These are phyloP conservation scores for Citrullus mucosospermus DNA, from an alignment of 306 rosid species.

Conservation along the genomic window DNA sequence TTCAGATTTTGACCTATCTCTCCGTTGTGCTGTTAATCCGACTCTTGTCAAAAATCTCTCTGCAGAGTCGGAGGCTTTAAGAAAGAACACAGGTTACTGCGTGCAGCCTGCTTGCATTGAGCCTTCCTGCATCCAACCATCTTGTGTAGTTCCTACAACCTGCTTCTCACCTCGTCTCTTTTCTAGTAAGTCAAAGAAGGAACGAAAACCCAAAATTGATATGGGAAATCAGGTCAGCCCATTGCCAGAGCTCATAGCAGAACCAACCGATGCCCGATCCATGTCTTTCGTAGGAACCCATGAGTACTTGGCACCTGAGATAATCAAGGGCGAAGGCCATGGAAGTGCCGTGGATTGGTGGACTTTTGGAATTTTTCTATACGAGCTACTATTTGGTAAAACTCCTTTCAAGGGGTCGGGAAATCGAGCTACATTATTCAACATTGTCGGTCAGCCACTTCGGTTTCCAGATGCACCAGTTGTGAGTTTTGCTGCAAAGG, in stretches of 20 bases:
- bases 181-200: conserved; percentile 90
- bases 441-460: conserved; percentile 83
- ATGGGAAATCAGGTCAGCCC: conserved; percentile 87
- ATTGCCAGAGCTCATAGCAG: conserved; percentile 88
- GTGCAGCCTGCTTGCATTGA: conserved; percentile 94
- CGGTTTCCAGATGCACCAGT: conserved; percentile 90
- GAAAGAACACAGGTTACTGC: conserved; percentile 64
- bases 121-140: conserved; percentile 97
- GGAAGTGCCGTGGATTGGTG: conserved; percentile 99
- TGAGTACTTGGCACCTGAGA: conserved; percentile 94
- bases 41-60: conserved; percentile 64
- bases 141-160: conserved; percentile 90
- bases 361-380: conserved; percentile 92
- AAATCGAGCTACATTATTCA: conserved; percentile 78
- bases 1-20: conserved; percentile 91
- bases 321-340: conserved; percentile 94
- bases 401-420: conserved; percentile 97
- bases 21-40: conserved; percentile 85
- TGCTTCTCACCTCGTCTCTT: conserved; percentile 91
- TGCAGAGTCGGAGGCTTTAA: conserved; percentile 54
- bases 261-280: conserved; percentile 95
- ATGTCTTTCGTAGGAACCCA: conserved; percentile 98
- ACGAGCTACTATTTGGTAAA: conserved; percentile 85
- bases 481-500: conserved; percentile 89
- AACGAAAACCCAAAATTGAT: conserved; percentile 61